phyloP scores from a whole-genome alignment of 768 basidiomycete species.

The Fomitopsis serialis region DNA sequence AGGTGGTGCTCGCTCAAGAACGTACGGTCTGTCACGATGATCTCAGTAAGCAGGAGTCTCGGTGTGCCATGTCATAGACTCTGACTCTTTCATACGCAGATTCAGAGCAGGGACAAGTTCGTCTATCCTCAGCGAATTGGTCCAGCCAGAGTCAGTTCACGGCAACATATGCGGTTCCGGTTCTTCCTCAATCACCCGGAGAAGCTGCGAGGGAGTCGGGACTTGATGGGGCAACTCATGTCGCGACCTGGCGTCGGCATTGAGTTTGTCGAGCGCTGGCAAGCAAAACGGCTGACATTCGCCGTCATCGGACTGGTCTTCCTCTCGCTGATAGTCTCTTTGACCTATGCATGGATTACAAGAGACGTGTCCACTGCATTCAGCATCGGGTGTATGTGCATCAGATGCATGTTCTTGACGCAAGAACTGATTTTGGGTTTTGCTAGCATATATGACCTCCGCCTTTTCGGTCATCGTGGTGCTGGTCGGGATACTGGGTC shows the following conservation, averaged over 20 bases:
- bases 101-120: conserved; percentile 3
- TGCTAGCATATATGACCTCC: too few species aligned
- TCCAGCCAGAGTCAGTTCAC: background rate
- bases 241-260: conserved; percentile 1
- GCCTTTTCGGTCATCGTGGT: too few species aligned
- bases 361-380: conserved; percentile 6
- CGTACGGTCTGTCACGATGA: conserved; percentile 1
- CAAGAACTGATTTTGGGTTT: too few species aligned
- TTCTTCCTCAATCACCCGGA: conserved; percentile 9
- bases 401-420: too few species aligned
- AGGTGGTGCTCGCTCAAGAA: conserved; percentile 9
- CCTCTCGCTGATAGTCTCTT: conserved; percentile 4
- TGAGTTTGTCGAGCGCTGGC: conserved; percentile 6
- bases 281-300: conserved; percentile 6
- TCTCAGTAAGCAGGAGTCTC: background rate
- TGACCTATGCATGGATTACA: background rate
- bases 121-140: conserved; percentile 7
- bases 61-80: too few species aligned
- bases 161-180: conserved; percentile 8
- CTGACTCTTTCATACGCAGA: too few species aligned
- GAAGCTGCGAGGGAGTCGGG: conserved; percentile 4
- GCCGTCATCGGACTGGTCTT: conserved; percentile 13
- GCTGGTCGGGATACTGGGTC: too few species aligned
- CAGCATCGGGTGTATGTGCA: too few species aligned
- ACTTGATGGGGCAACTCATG: conserved; percentile 6